Conservation (phyloP, 768 basidiomycete species). For the Tylopilus plumbeoviolaceoides region DNA sequence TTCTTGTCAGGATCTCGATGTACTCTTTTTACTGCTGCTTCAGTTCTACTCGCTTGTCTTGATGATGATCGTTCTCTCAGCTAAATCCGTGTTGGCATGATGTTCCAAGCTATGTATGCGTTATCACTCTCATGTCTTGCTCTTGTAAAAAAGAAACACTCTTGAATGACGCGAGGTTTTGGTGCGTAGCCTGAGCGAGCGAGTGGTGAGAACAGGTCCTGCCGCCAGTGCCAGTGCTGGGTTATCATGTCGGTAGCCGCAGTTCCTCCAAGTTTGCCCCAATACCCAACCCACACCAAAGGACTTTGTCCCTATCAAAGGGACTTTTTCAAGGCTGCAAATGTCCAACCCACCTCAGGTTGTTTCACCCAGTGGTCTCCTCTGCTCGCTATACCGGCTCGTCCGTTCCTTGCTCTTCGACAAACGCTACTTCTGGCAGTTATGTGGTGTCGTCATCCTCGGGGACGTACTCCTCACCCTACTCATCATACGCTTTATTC, state of each 20-base stretch:
- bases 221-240: background rate
- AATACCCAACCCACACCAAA: background rate
- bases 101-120: conserved; percentile 16
- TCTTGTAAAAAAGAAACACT: conserved; percentile 4
- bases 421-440: conserved; percentile 58
- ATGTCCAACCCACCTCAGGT: conserved; percentile 5
- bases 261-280: background rate
- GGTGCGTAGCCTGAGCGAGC: too few relatives aligned
- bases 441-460: conserved; percentile 60
- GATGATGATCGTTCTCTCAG: background rate
- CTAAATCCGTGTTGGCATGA: background rate
- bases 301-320: background rate
- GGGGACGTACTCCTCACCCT: conserved; percentile 77
- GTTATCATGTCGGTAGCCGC: background rate
- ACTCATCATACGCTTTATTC: conserved; percentile 74
- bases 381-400: conserved; percentile 4
- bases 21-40: conserved; percentile 1
- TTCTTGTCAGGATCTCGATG: conserved; percentile 4
- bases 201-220: too few relatives aligned
- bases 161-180: background rate
- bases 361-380: background rate
- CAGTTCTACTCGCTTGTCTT: background rate
- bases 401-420: conserved; percentile 39
- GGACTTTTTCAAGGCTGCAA: background rate
- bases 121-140: background rate